Conservation (phyloP, 805 yeast genomes). For the Sungouiozyma intestinalis region DNA sequence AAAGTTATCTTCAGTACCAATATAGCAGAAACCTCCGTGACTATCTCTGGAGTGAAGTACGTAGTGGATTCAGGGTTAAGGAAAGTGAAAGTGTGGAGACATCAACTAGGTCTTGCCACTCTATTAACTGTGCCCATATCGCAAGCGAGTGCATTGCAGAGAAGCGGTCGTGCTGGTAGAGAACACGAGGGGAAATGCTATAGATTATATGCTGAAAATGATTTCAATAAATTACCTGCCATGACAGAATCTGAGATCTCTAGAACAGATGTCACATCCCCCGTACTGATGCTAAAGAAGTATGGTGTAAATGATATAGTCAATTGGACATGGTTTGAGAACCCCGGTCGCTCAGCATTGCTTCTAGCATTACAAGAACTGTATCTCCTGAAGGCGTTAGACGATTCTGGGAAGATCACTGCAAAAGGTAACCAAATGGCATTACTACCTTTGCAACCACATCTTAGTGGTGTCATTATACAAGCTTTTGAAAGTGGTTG, state of each 20-base stretch:
- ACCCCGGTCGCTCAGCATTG: slow-evolving; percentile 74
- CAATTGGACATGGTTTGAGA: slow-evolving; percentile 87
- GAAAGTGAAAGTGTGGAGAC: slow-evolving; percentile 92
- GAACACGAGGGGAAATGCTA: slow-evolving; percentile 86
- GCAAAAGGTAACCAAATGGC: slow-evolving; percentile 78
- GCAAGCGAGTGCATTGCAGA: slow-evolving; percentile 86
- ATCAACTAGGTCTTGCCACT: slow-evolving; percentile 85
- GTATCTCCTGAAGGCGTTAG: slow-evolving; percentile 68
- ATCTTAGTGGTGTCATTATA: slow-evolving; percentile 73
- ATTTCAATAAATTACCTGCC: slow-evolving; percentile 49
- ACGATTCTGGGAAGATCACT: slow-evolving; percentile 69
- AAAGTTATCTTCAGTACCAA: slow-evolving; percentile 89
- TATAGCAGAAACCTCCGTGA: slow-evolving; percentile 95
- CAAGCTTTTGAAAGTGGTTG: slow-evolving; percentile 50
- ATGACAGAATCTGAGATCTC: slow-evolving; percentile 92
- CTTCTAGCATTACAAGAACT: slow-evolving; percentile 68
- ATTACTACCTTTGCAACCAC: slow-evolving; percentile 84
- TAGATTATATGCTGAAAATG: slow-evolving; percentile 68
- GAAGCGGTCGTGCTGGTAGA: slow-evolving; percentile 99
- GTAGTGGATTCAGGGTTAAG: slow-evolving; percentile 89
- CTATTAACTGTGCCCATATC: slow-evolving; percentile 87
- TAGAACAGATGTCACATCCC: slow-evolving; percentile 75
- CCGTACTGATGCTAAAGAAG: slow-evolving; percentile 73
- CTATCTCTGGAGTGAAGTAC: slow-evolving; percentile 88
- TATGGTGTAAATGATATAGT: slow-evolving; percentile 75